Evolutionary conservation across 495 filamentous ascomycete species (phyloP).

Genomic region (Aspergillus cristatus): DNA sequence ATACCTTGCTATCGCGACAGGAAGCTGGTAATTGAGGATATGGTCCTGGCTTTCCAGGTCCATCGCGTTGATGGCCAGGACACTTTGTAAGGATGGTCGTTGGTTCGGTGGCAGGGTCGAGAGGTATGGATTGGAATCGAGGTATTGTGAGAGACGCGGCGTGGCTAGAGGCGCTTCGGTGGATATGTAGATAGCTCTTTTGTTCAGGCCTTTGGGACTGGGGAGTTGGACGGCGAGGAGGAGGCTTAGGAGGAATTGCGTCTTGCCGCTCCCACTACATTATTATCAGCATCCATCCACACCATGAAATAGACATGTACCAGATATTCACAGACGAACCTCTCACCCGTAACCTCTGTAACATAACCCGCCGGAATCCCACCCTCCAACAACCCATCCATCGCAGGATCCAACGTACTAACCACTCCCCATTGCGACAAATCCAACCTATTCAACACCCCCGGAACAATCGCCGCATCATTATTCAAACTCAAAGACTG

Average conservation of each 20-base stretch:
- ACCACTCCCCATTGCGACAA: slow-evolving; percentile 49
- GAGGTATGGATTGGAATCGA: slow-evolving; percentile 56
- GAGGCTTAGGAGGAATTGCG: slow-evolving; percentile 84
- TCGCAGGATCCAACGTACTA: slow-evolving; percentile 65
- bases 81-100: slow-evolving; percentile 54
- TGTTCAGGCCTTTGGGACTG: slow-evolving; percentile 56
- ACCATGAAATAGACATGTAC: background rate
- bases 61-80: slow-evolving; percentile 74
- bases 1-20: slow-evolving; percentile 66
- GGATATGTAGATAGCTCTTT: slow-evolving; percentile 81
- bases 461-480: slow-evolving; percentile 9
- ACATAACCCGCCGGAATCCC: slow-evolving; percentile 79
- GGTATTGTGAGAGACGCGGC: slow-evolving; percentile 66
- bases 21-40: slow-evolving; percentile 84
- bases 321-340: slow-evolving; percentile 42
- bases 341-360: slow-evolving; percentile 89
- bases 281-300: background rate
- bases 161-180: slow-evolving; percentile 84
- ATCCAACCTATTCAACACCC: slow-evolving; percentile 22
- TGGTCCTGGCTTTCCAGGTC: slow-evolving; percentile 95
- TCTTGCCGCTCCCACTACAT: slow-evolving; percentile 80
- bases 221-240: slow-evolving; percentile 76
- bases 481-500: slow-evolving; percentile 17
- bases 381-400: slow-evolving; percentile 72
- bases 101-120: slow-evolving; percentile 32